Evolutionary conservation across 2,329 filamentous ascomycete genomes (phyloP).

Genomic region (Calonectria hawksworthii): DNA sequence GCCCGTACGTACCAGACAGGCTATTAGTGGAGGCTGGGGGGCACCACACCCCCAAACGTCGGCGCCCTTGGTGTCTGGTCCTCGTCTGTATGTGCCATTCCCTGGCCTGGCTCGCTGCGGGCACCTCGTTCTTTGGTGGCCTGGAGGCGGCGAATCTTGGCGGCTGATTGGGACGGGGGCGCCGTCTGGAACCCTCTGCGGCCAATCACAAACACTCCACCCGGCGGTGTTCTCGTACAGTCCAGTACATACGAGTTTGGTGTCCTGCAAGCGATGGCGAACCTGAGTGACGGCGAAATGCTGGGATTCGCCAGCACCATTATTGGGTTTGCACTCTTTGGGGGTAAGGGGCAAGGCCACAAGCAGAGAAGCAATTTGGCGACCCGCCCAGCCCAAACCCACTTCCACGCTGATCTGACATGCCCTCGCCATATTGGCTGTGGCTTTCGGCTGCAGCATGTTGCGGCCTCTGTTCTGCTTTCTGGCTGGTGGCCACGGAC

Average conservation of each 20-base stretch:
- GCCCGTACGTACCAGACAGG: constrained; percentile 1
- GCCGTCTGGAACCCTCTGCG: constrained; percentile 6
- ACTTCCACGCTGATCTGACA: constrained; percentile 22
- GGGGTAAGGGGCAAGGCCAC: constrained; percentile 14
- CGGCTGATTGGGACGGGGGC: constrained; percentile 21
- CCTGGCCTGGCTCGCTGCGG: neutral
- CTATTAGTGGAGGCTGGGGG: constrained; percentile 10
- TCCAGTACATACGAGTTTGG: constrained; percentile 12
- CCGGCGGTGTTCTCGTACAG: constrained; percentile 16
- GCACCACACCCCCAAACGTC: constrained; percentile 14
- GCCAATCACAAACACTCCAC: constrained; percentile 18
- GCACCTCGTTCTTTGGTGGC: constrained; percentile 4
- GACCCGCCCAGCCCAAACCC: constrained; percentile 10
- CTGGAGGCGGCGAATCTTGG: constrained; percentile 19
- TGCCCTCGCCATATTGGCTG: constrained; percentile 18
- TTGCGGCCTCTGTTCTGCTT: constrained; percentile 8
- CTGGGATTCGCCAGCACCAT: constrained; percentile 21
- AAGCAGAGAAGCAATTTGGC: constrained; percentile 17
- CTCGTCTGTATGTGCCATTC: neutral
- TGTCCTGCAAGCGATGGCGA: constrained; percentile 21
- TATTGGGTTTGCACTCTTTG: constrained; percentile 8
- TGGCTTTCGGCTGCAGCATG: constrained; percentile 15
- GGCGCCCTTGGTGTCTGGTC: constrained; percentile 5
- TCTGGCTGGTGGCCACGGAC: neutral
- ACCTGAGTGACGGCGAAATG: constrained; percentile 14